Percentiles rank a stretch among this genome's conserved stretches.
Conservation (phyloP, 2,329 filamentous ascomycete genomes). For the Fusarium clavum region DNA sequence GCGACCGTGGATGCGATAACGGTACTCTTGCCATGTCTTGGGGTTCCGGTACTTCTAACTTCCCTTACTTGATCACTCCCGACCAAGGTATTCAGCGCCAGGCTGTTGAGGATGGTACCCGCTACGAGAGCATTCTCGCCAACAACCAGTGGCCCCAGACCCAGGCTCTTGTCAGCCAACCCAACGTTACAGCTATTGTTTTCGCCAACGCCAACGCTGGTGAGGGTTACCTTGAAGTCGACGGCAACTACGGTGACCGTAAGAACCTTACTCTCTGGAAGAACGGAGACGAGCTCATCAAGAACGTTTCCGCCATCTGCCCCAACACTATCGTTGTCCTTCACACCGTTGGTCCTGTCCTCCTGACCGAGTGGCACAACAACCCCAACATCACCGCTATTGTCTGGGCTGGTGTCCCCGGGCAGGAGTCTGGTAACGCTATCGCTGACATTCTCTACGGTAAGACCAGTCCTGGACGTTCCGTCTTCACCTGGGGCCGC, state of each 20-base stretch:
- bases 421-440: conserved; percentile 84
- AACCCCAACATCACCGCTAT: conserved; percentile 86
- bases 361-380: conserved; percentile 79
- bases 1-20: conserved; percentile 70
- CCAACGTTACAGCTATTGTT: conserved; percentile 79
- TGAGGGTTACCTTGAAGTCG: conserved; percentile 86
- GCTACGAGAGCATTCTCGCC: conserved; percentile 74
- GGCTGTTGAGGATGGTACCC: conserved; percentile 68
- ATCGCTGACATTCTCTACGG: conserved; percentile 88
- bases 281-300: conserved; percentile 81
- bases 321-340: conserved; percentile 94
- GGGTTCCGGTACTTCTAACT: conserved; percentile 80
- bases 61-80: conserved; percentile 81
- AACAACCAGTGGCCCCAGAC: conserved; percentile 73
- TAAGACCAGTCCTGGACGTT: conserved; percentile 79
- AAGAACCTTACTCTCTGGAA: conserved; percentile 94
- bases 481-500: conserved; percentile 83
- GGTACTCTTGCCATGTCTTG: conserved; percentile 80
- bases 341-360: conserved; percentile 84
- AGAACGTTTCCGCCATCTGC: conserved; percentile 80
- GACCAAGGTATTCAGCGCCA: conserved; percentile 75
- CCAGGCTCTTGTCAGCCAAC: conserved; percentile 68
- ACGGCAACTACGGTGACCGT: conserved; percentile 87
- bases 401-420: conserved; percentile 83
- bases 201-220: conserved; percentile 91